Conservation (phyloP, 163 green algal species). For the Chlorella variabilis region DNA sequence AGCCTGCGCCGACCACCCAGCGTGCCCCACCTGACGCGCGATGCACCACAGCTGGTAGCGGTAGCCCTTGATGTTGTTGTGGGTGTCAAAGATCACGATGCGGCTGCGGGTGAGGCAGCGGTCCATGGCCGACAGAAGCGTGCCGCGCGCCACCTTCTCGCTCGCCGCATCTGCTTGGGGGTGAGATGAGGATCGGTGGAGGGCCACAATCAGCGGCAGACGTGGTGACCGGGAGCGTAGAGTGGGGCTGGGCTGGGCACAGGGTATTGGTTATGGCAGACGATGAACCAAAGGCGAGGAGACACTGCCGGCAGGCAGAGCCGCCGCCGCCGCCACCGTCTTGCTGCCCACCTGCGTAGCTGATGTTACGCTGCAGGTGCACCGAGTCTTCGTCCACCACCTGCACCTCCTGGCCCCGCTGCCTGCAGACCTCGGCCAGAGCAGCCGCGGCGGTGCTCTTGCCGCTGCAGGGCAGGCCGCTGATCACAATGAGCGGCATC, state of each 20-base stretch:
- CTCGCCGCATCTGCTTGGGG: slow-evolving; percentile 64
- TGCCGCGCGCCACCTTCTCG: slow-evolving; percentile 88
- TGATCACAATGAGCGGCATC: slow-evolving; percentile 90
- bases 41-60: slow-evolving; percentile 97
- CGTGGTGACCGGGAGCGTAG: too few relatives aligned
- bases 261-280: too few relatives aligned
- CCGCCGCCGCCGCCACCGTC: background rate
- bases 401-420: slow-evolving; percentile 40
- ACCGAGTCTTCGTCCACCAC: slow-evolving; percentile 79
- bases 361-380: slow-evolving; percentile 68
- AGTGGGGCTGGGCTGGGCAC: too few relatives aligned
- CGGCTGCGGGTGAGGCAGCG: slow-evolving; percentile 62
- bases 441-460: slow-evolving; percentile 71
- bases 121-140: slow-evolving; percentile 81
- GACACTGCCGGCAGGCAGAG: too few relatives aligned
- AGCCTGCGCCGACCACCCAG: too few relatives aligned
- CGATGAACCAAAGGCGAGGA: too few relatives aligned
- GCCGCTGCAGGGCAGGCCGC: slow-evolving; percentile 85
- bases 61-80: slow-evolving; percentile 96
- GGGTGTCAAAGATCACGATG: slow-evolving; percentile 86
- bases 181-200: background rate
- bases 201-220: too few relatives aligned
- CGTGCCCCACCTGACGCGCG: slow-evolving; percentile 57
- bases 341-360: slow-evolving; percentile 74
- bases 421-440: slow-evolving; percentile 54